Base-by-base conservation (phyloP, 1,284 basidiomycete genomes). In the Bjerkandera adusta region DNA sequence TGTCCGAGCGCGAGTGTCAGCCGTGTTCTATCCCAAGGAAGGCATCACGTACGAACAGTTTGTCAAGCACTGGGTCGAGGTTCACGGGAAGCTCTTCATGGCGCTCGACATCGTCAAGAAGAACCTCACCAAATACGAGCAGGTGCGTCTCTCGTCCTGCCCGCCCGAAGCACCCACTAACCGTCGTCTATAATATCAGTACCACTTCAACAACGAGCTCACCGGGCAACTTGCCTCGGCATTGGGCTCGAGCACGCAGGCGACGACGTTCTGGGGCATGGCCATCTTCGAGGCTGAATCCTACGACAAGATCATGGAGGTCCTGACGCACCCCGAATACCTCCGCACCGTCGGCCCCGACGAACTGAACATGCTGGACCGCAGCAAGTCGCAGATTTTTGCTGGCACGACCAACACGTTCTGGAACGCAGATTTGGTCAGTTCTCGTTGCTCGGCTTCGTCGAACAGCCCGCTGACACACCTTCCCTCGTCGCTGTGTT, bases 251-350 rank as follows among this genome's bases (percentile, higher is more conserved):
- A 21, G 30, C 4, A 50, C 50, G 16, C 43, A 33, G n/a, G 29
- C 43, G 10, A 22, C 39, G 4, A 29, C 40, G 6, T 55, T 47
- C 45, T 51, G 41, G 39, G 58, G 58, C 12, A 24, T 60, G 36
- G 50, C 48, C n/a, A 35, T 56, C 5, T 58, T 58, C 43, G 55
- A 60, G 34, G 58, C 55, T 5, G 55, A 57, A 27, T 58, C 55
- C 5, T 57, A 51, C 43, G 58, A 57, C 32, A 58, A 60, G 48
- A 54, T 60, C 37, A 39, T 56, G 3, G 55, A 56, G 45, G 51
- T 57, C 22, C 52, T 58, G 44, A 7, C 39, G 21, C 48, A 55
- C 43, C 53, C 57, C 8, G 58, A 60, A 37, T 60, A 53, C 49
- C 24, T 36, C 12, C 47, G 40, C 3, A 25, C 49, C 36, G 52